These are phyloP conservation scores for Tetrahymena thermophila DNA, from an alignment of 73 alveolate genomes.

Conservation along the genomic window DNA sequence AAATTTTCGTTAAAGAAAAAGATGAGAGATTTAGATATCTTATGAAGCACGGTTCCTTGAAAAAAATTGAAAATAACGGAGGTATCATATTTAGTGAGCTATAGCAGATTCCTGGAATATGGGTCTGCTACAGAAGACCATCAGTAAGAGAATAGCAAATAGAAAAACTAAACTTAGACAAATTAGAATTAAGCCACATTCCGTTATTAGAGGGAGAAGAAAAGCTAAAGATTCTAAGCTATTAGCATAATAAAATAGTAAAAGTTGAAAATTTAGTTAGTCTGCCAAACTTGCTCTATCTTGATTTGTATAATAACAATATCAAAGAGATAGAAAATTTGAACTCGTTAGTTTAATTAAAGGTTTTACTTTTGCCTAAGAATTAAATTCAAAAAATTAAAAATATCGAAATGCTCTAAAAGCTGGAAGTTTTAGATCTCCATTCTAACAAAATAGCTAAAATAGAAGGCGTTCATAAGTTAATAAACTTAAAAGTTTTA, in stretches of 20 bases:
- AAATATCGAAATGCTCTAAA: constrained; percentile 68
- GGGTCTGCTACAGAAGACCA: constrained; percentile 86
- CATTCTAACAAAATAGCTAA: constrained; percentile 78
- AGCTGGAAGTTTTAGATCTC: constrained; percentile 88
- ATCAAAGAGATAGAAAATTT: constrained; percentile 73
- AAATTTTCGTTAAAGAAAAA: constrained; percentile 24
- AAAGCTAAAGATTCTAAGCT: constrained; percentile 65
- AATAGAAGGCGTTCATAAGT: constrained; percentile 72
- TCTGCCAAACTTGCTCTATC: constrained; percentile 74
- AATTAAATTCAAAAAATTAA: constrained; percentile 73
- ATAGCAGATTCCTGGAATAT: constrained; percentile 84
- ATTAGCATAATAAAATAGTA: constrained; percentile 72
- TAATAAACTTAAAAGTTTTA: constrained; percentile 71
- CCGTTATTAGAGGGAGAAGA: constrained; percentile 96
- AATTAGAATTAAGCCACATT: constrained; percentile 80
- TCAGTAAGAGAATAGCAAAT: constrained; percentile 74
- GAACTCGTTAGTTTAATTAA: constrained; percentile 78
- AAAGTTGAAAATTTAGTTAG: constrained; percentile 86
- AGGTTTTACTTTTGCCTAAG: constrained; percentile 83
- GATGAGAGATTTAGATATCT: constrained; percentile 86
- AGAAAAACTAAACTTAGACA: constrained; percentile 82
- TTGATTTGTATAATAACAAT: constrained; percentile 78
- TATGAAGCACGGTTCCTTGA: constrained; percentile 74
- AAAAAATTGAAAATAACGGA: constrained; percentile 86
- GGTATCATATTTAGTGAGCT: constrained; percentile 83